Base-by-base conservation (phyloP, 768 basidiomycete genomes). In the Dentipellis fragilis region DNA sequence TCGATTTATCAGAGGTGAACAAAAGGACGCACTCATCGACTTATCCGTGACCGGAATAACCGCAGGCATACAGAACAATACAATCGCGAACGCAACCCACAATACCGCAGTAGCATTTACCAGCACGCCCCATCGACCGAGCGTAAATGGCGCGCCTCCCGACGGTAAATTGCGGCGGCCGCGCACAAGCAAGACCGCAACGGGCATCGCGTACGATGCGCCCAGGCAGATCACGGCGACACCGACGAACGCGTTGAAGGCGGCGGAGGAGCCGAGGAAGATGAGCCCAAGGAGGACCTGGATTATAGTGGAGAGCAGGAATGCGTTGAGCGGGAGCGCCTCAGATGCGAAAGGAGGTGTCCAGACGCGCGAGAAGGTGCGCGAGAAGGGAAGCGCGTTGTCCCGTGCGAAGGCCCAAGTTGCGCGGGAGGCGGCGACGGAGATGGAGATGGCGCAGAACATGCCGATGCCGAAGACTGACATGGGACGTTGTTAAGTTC, bases 341-440 rank as follows among this genome's bases (percentile, higher is more conserved):
- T 29, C 69, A 63, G 9, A 71, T 57, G 39, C 66, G 59, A 42
- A 69, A 57, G 8, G 68, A 65, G 42, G 72, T 70, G 62, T 38
- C 10, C 19, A 22, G 22, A 85, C 72, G 50, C 68, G 69, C 7
- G 76, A 68, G 69, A 84, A 84, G 55, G 71, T 62, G 10, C 57
- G 50, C 37, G 78, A 73, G 46, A 78, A 74, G 1, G 83, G 85
- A 42, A 86, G 79, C 1, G 80, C 85, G 57, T 75, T 75, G 68
- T 86, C 85, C 2, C 85, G 75, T 0, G 83, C 80, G 65, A 87
- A 86, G 48, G 80, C 80, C 85, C 84, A 86, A 2, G 84, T 85
- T 34, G 80, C 79, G 16, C 84, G 79, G 11, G 83, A 85, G 38
- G 84, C 80, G 9, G 83, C 83, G 52, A 80, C 83, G 40, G 78